Conservation (phyloP, 805 yeast species). For the Wickerhamomyces bisporus region DNA sequence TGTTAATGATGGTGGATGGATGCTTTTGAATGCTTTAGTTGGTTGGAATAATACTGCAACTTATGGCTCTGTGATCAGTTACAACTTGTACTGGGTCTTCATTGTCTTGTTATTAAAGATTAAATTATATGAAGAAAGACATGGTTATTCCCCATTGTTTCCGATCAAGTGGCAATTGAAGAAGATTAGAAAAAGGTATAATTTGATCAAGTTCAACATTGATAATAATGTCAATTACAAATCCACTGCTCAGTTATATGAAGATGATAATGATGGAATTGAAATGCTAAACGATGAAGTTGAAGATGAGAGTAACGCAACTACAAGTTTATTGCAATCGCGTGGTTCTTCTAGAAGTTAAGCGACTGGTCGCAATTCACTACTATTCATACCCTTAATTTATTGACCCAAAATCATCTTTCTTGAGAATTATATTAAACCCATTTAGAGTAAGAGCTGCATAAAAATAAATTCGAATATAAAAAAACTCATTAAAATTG, state of each 20-base stretch:
- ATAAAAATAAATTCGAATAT: too few species aligned
- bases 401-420: too few species aligned
- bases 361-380: too few species aligned
- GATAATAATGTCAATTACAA: conserved; percentile 29
- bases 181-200: conserved; percentile 38
- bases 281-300: conserved; percentile 1
- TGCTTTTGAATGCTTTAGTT: conserved; percentile 79
- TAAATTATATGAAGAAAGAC: conserved; percentile 48
- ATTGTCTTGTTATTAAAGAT: conserved; percentile 40
- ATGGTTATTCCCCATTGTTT: conserved; percentile 55
- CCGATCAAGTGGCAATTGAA: conserved; percentile 62
- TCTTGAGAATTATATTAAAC: too few species aligned
- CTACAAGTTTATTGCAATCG: conserved; percentile 13
- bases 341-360: conserved; percentile 9
- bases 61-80: conserved; percentile 76
- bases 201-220: conserved; percentile 28
- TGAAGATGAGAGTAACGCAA: conserved; percentile 14
- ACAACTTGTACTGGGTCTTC: conserved; percentile 65
- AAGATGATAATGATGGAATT: conserved; percentile 3
- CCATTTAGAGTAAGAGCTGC: too few species aligned
- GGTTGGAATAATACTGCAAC: conserved; percentile 97
- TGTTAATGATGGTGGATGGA: conserved; percentile 86
- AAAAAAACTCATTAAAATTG: too few species aligned
- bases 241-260: conserved; percentile 8
- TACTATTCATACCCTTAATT: too few species aligned